phyloP scores from a whole-genome alignment of 345 rosid genomes.

The Bretschneidera sinensis region DNA sequence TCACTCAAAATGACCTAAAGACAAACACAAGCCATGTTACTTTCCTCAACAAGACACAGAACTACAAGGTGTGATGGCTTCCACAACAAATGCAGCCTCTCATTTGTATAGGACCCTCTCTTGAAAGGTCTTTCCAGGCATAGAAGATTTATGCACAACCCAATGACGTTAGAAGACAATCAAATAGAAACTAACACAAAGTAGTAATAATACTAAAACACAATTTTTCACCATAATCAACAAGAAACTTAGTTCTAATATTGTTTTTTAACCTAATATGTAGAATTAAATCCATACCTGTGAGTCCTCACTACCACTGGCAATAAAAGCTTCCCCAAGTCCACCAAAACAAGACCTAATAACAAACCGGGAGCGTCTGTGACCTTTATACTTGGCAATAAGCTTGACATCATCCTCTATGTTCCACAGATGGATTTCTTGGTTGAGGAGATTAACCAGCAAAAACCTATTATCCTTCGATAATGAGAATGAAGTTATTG shows the following conservation, averaged over 20 bases:
- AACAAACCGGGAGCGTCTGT: conserved; percentile 50
- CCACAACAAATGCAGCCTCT: no score
- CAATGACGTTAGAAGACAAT: background rate
- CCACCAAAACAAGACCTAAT: no score
- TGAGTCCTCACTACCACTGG: conserved; percentile 76
- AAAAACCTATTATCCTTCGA: conserved; percentile 49
- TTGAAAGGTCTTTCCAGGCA: no score
- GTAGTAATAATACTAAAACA: background rate
- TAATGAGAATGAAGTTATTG: conserved; percentile 57
- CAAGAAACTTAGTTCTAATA: background rate
- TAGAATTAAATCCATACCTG: conserved; percentile 38
- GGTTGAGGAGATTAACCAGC: conserved; percentile 56
- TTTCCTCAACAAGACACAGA: background rate
- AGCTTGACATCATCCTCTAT: conserved; percentile 43
- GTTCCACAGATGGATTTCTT: conserved; percentile 66
- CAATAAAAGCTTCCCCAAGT: conserved; percentile 58
- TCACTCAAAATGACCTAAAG: background rate
- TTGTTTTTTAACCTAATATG: no score
- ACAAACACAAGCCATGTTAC: background rate
- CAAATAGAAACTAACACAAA: background rate
- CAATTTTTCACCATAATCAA: background rate
- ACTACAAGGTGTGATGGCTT: no score
- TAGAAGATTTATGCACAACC: no score
- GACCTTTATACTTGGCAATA: conserved; percentile 54
- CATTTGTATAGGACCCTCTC: no score